Base-by-base conservation (phyloP, 306 rosid species). In the Cicer cuneatum region DNA sequence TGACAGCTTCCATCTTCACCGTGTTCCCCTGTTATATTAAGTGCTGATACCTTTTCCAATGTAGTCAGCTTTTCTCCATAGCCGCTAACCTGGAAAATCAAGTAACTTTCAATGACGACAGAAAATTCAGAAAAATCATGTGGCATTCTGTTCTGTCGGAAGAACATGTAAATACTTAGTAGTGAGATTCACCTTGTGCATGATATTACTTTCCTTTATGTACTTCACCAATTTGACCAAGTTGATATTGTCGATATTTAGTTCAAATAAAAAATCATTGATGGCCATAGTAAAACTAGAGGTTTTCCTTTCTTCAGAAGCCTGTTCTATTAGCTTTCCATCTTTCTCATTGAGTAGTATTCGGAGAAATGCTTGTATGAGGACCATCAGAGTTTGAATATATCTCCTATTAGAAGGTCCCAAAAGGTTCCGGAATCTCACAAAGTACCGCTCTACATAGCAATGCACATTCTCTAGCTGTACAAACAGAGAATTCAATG, bases 321-420 rank as follows among this genome's bases (percentile, higher is more conserved):
- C 81, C 79, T 77, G 75, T 74, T 48, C 85, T 80, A 40, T 42
- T 12, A 41, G 74, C 71, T 61, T 60, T 37, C 72, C 77, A 77
- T 87, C 86, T 75, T 80, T 80, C 77, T 82, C 91, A 24, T 69
- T 73, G 47, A 38, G 83, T 21, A 94, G 78, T 75, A 63, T 78
- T 80, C 63, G 83, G 41, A 88, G 95, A 77, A 94, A 90, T 82
- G 90, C 97, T 74, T 49, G 83, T 67, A 89, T 83, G 29, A 94
- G 80, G 63, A 91, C 87, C 85, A 88, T 85, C 18, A 93, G 62
- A 69, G 93, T 94, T 85, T 91, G 98, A 78, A 94, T 94, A 81
- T 94, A 91, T 91, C 98, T 88, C 54, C 97, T 83, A 78, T 94
- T 94, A 49, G 90, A 88, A 69, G 96, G 90, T 85, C 98, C 98